Percentiles rank a stretch among this genome's conserved stretches.
Conservation (phyloP, 371 early-diverging fungal species). For the Mortierella sp. region DNA sequence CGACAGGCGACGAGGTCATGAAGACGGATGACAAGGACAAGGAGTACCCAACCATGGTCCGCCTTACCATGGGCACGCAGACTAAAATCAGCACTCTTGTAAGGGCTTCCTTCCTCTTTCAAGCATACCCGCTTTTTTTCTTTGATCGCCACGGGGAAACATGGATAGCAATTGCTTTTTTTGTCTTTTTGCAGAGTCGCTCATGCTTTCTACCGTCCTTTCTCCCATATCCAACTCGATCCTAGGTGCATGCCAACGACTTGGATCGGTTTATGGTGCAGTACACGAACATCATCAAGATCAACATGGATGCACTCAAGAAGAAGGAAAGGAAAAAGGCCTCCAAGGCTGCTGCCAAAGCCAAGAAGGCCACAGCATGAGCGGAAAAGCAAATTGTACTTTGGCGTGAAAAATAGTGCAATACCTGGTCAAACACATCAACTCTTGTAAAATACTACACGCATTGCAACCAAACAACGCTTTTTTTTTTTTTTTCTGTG, state of each 20-base stretch:
- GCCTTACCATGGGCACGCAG: conserved; percentile 34
- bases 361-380: conserved; percentile 49
- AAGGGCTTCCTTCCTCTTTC: neutral
- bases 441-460: too few relatives aligned
- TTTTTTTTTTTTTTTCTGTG: too few relatives aligned
- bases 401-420: too few relatives aligned
- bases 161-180: neutral
- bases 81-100: conserved; percentile 46
- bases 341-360: conserved; percentile 52
- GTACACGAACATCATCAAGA: conserved; percentile 58
- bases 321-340: conserved; percentile 64
- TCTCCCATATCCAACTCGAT: too few relatives aligned
- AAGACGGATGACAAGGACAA: conserved; percentile 23
- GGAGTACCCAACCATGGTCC: conserved; percentile 52
- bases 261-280: conserved; percentile 59
- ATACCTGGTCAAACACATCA: too few relatives aligned
- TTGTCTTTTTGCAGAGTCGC: neutral
- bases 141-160: neutral
- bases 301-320: conserved; percentile 63
- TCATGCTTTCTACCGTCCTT: neutral
- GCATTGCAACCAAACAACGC: too few relatives aligned
- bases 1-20: conserved; percentile 33
- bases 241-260: conserved; percentile 56
- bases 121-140: neutral
- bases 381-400: too few relatives aligned